A percentile compares a stretch with the other conserved stretches of the same genome.
Evolutionary conservation across 106 monocot species (phyloP).

Genomic region (Allium sativum): DNA sequence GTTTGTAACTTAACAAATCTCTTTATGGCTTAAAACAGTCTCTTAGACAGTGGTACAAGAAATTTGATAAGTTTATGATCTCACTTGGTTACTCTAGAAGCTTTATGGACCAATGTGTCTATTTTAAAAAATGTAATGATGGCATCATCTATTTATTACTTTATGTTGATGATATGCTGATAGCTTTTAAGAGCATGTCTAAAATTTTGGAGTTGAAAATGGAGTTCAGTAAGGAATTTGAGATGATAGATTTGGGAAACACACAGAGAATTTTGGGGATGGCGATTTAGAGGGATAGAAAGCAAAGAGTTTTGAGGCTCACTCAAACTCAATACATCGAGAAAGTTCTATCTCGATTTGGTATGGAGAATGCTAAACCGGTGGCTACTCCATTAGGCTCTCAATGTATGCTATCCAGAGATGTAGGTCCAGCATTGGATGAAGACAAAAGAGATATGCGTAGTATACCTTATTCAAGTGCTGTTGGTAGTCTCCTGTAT

Average conservation of each 20-base stretch:
- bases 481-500: too few relatives aligned
- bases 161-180: background rate
- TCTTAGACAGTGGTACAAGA: background rate
- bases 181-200: background rate
- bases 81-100: background rate
- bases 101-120: background rate
- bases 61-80: background rate
- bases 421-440: too few relatives aligned
- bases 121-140: background rate
- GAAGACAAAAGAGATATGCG: too few relatives aligned
- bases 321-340: too few relatives aligned
- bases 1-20: background rate
- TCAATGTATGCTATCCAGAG: too few relatives aligned
- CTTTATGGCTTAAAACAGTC: conserved; percentile 2
- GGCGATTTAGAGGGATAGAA: background rate
- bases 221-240: background rate
- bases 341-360: too few relatives aligned
- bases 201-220: background rate
- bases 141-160: background rate
- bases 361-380: too few relatives aligned
- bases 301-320: too few relatives aligned
- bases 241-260: background rate
- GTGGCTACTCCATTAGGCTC: too few relatives aligned
- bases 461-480: too few relatives aligned
- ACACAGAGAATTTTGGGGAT: background rate